Evolutionary conservation across 345 rosid genomes (phyloP).

Genomic region (Orychophragmus violaceus): DNA sequence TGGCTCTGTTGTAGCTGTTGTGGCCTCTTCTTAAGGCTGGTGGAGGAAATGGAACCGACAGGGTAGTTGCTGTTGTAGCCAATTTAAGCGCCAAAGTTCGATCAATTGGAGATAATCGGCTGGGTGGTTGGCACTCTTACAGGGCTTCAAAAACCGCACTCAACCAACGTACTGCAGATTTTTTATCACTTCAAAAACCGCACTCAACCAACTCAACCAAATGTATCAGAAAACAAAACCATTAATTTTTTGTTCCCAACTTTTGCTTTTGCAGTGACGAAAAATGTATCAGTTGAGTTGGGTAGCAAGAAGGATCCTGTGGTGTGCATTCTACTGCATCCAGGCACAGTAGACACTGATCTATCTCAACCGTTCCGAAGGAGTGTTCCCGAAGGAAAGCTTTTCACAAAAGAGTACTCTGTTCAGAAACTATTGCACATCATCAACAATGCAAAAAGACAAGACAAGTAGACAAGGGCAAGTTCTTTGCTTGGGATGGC

Average conservation of each 20-base stretch:
- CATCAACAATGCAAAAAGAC: conserved; percentile 49
- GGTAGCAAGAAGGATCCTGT: conserved; percentile 69
- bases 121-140: conserved; percentile 94
- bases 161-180: conserved; percentile 64
- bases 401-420: conserved; percentile 75
- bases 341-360: conserved; percentile 95
- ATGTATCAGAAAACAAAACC: background rate
- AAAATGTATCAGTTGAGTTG: conserved; percentile 64
- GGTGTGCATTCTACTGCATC: conserved; percentile 77
- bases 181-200: too few relatives aligned
- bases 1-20: conserved; percentile 60
- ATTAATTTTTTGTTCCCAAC: background rate
- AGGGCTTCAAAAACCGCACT: conserved; percentile 88
- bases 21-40: conserved; percentile 93
- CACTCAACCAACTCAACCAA: too few relatives aligned
- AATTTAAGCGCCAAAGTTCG: conserved; percentile 88
- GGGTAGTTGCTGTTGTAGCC: conserved; percentile 81
- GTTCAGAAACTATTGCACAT: conserved; percentile 67
- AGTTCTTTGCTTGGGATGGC: conserved; percentile 96
- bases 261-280: conserved; percentile 50
- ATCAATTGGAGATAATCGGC: conserved; percentile 72
- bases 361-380: conserved; percentile 80
- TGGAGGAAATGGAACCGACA: conserved; percentile 58
- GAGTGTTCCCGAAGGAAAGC: conserved; percentile 76
- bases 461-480: conserved; percentile 79